A percentile compares a stretch with the other conserved stretches of the same genome.
These are phyloP conservation scores for Meredithiella fracta DNA, from an alignment of 2,329 filamentous ascomycete genomes.

Conservation along the genomic window DNA sequence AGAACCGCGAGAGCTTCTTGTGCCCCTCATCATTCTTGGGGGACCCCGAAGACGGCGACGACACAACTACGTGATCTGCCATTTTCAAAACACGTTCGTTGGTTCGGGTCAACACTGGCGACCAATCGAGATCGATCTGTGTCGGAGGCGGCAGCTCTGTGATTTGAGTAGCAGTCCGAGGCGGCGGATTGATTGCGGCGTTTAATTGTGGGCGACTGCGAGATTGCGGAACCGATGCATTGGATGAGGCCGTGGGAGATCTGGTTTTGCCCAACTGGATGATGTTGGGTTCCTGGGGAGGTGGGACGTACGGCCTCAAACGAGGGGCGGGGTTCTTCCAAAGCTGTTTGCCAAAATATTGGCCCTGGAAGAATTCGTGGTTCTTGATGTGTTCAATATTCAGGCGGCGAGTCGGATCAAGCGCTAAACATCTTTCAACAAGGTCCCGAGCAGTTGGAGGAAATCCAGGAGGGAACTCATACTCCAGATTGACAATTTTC, in stretches of 20 bases:
- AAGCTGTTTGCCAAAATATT: constrained; percentile 64
- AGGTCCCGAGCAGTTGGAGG: constrained; percentile 73
- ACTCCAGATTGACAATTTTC: constrained; percentile 89
- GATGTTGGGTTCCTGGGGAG: constrained; percentile 52
- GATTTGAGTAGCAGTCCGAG: constrained; percentile 30
- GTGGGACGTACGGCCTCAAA: constrained; percentile 67
- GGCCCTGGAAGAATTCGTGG: constrained; percentile 84
- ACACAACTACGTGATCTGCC: constrained; percentile 74
- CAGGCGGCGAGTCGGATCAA: constrained; percentile 69
- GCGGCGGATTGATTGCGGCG: not conserved
- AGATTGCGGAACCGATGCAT: not conserved
- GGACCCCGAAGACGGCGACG: constrained; percentile 57
- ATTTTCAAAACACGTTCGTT: constrained; percentile 93
- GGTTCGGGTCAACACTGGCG: constrained; percentile 72
- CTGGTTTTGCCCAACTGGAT: constrained; percentile 40
- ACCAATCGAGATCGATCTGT: constrained; percentile 97
- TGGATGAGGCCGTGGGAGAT: not conserved
- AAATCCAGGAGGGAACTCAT: constrained; percentile 81
- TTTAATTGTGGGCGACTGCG: constrained; percentile 3
- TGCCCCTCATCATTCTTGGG: constrained; percentile 58
- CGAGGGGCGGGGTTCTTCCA: constrained; percentile 86
- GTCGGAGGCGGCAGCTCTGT: constrained; percentile 93
- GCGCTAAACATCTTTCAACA: constrained; percentile 74
- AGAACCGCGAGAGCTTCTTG: constrained; percentile 86
- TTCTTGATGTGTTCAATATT: constrained; percentile 95